These are phyloP conservation scores for Discostella stelligera DNA, from an alignment of 352 stramenopile genomes.

Conservation along the genomic window DNA sequence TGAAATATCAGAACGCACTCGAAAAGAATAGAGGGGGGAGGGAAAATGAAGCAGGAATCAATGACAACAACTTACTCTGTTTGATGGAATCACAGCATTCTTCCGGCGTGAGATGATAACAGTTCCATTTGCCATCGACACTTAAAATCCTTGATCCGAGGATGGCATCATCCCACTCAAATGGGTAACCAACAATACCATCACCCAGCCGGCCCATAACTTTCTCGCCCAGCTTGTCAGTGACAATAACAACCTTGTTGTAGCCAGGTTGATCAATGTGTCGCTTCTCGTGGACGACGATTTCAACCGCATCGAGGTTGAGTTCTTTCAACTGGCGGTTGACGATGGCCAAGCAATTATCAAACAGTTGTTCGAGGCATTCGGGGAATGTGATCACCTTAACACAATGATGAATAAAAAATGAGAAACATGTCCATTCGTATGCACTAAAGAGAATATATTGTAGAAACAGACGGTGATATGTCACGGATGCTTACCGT, in stretches of 20 bases:
- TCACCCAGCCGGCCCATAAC: constrained; percentile 19
- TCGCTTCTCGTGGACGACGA: constrained; percentile 38
- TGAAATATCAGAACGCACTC: background rate
- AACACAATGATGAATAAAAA: background rate
- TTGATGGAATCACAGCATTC: constrained; percentile 35
- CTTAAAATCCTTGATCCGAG: constrained; percentile 21
- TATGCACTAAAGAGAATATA: background rate
- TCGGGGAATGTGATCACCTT: constrained; percentile 40
- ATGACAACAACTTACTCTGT: constrained; percentile 7
- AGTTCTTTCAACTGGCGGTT: constrained; percentile 16
- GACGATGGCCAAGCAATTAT: constrained; percentile 30
- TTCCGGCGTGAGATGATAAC: constrained; percentile 15
- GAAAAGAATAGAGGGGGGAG: background rate
- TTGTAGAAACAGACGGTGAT: background rate
- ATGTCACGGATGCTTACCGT: constrained; percentile 8
- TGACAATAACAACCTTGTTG: constrained; percentile 50
- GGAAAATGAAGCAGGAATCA: background rate
- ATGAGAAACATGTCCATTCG: background rate
- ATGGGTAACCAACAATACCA: constrained; percentile 42
- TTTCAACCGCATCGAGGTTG: constrained; percentile 16
- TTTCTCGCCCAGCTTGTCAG: constrained; percentile 8
- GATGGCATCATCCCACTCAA: constrained; percentile 29
- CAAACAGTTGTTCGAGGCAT: constrained; percentile 25
- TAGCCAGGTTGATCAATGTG: constrained; percentile 35
- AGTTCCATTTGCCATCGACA: constrained; percentile 45